Evolutionary conservation across 768 basidiomycete species (phyloP), one percentile per base, ranked within the genome.

Genomic region (Hortiboletus campestris): DNA sequence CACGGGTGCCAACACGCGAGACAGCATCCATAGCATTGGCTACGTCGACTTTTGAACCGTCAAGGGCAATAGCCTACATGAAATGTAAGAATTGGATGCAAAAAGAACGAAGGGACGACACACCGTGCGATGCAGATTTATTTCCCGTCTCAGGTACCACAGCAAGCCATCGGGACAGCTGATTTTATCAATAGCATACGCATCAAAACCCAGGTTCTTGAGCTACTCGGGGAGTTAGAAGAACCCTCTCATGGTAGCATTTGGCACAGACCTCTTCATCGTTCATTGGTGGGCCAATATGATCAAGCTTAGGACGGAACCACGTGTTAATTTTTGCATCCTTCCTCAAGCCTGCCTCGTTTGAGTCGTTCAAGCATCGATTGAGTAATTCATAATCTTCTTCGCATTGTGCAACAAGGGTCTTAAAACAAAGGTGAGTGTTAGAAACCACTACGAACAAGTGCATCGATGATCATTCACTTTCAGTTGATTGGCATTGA

Each of bases 121-220:
- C 51, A 95, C 95, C 19, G 85, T 86, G 6, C 85, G 79, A 70
- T 95, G 89, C 40, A 98, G 67, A 49, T 81, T 78, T 14, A 85
- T 63, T 38, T 86, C 81, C 13, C 76, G 75, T 60, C 73, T 80
- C 20, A 98, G 71, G 75, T 78, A 99, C 74, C 81, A 85, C 55
- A 79, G 74, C 71, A 98, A 77, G 3, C 87, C 86, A 10, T 83
- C 78, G 0, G 94, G 90, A 52, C 84, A 95, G 5, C 82, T 81
- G 42, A 98, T 75, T 56, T 86, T 86, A 61, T 98, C 87, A 22
- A 94, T 75, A 0, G 89, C 91, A 62, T 89, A 95, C 4, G 87
- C 86, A 58, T 94, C 86, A 64, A 98, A 92, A 5, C 85, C 84
- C 17, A 85, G 67, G 16, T 59, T 55, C 22, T 60, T 58, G 63